Conservation (phyloP, 2,329 filamentous ascomycete species). For the Ophiocordyceps sinensis region DNA sequence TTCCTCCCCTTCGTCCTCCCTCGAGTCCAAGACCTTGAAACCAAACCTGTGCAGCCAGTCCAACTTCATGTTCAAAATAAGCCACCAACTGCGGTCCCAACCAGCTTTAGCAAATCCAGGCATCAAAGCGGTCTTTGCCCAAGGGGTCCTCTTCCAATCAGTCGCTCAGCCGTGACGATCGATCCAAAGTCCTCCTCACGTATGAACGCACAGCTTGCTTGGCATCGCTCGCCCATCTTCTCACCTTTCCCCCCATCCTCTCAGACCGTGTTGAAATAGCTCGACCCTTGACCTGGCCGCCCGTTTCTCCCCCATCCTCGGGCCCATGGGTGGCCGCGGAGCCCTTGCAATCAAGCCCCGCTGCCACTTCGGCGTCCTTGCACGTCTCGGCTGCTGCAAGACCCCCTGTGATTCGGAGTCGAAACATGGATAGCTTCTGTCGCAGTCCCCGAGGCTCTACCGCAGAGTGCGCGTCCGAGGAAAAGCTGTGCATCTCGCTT, state of each 20-base stretch:
- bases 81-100: neutral
- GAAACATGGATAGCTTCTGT: slow-evolving; percentile 17
- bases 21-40: neutral
- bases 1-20: neutral
- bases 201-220: slow-evolving; percentile 17
- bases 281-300: slow-evolving; percentile 1
- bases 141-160: slow-evolving; percentile 2
- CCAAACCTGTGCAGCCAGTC: slow-evolving; percentile 1
- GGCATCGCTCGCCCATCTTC: slow-evolving; percentile 19
- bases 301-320: neutral
- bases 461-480: neutral
- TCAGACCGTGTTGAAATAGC: slow-evolving; percentile 5
- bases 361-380: slow-evolving; percentile 4
- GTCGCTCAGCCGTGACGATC: slow-evolving; percentile 10
- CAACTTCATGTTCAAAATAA: slow-evolving; percentile 4
- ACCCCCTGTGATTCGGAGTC: slow-evolving; percentile 9
- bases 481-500: slow-evolving; percentile 4
- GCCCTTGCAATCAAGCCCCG: slow-evolving; percentile 2
- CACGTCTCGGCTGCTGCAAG: slow-evolving; percentile 3
- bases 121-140: neutral
- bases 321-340: neutral
- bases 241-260: slow-evolving; percentile 13
- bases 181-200: slow-evolving; percentile 17
- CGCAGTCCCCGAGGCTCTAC: slow-evolving; percentile 7
- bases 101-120: slow-evolving; percentile 1